Base-by-base conservation (phyloP, 1,284 basidiomycete species). In the Ganoderma boninense region DNA sequence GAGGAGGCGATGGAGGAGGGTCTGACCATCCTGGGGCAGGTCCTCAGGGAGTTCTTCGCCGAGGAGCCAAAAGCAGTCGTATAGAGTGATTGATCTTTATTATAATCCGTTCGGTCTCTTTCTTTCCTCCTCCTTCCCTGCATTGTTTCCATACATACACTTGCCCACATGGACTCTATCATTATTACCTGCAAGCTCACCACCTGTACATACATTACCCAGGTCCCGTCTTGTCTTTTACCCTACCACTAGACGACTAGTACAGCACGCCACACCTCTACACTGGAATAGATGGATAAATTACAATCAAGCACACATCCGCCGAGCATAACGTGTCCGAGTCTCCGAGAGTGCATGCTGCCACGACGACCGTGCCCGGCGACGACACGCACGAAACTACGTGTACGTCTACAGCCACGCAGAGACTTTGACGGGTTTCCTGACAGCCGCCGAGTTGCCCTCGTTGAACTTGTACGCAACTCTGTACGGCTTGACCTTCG, bases 361-460 rank as follows among this genome's bases (percentile, higher is more conserved):
- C 61, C 35, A 57, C 62, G 18, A 44, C 32, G 29, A 29, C 52
- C 38, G 63, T 43, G 14, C 43, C 43, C 43, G 0, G 26, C 49
- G 1, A 26, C 40, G n/a, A 64, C 32, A 64, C 6, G 52, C 35
- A 40, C 42, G 14, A 29, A 38, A 29, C 14, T n/a, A n/a, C n/a
- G n/a, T n/a, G n/a, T 60, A 56, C 43, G 35, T 42, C 66, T 67
- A 84, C 67, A 84, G 66, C 73, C 92, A 84, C 4, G 87, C 82
- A 8, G 84, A 81, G 68, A 94, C 87, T 80, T 91, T 92, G 77
- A 92, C 85, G 26, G 87, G 87, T 75, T 89, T 96, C 73, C 97
- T 88, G 46, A 99, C 97, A 2, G 97, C 98, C 59, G 97, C 95
- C 32, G 96, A 97, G 78, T 96, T 98, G 0, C 97, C 96, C 82